These are phyloP conservation scores for Emydomyces testavorans DNA, from an alignment of 2,329 filamentous ascomycete genomes.

Conservation along the genomic window DNA sequence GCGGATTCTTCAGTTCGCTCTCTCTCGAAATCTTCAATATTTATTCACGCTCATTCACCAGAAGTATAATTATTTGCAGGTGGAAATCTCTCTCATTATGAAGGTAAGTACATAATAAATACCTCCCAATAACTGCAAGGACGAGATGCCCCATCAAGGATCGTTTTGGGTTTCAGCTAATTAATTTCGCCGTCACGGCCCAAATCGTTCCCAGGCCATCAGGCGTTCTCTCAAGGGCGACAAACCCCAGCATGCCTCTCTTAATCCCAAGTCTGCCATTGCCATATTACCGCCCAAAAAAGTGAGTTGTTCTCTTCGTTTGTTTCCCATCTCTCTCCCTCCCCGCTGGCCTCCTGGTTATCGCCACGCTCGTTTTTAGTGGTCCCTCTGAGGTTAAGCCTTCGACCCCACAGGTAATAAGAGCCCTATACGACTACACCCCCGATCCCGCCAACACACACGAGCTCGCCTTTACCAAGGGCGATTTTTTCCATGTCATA, in stretches of 20 bases:
- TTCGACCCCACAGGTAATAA: slow-evolving; percentile 56
- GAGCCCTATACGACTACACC: slow-evolving; percentile 86
- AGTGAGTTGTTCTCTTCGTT: slow-evolving; percentile 47
- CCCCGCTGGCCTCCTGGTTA: slow-evolving; percentile 5
- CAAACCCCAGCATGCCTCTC: slow-evolving; percentile 61
- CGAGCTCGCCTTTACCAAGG: slow-evolving; percentile 81
- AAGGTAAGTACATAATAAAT: neutral
- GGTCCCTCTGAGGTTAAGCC: slow-evolving; percentile 12
- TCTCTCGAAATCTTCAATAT: too few species aligned
- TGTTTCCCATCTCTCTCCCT: slow-evolving; percentile 9
- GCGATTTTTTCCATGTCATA: slow-evolving; percentile 97
- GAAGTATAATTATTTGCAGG: too few species aligned
- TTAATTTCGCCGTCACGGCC: slow-evolving; percentile 2
- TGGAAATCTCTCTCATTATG: too few species aligned
- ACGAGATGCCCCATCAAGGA: slow-evolving; percentile 2
- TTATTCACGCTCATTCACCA: too few species aligned
- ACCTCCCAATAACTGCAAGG: neutral
- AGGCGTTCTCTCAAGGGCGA: slow-evolving; percentile 84
- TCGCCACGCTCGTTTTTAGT: slow-evolving; percentile 4
- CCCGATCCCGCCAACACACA: slow-evolving; percentile 53
- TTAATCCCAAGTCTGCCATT: slow-evolving; percentile 72
- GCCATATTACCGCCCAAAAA: slow-evolving; percentile 90
- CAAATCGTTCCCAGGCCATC: slow-evolving; percentile 48
- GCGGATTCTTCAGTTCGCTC: too few species aligned
- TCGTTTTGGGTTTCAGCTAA: slow-evolving; percentile 11